Conservation (phyloP, 2,329 filamentous ascomycete genomes). For the Dactylonectria macrodidyma region DNA sequence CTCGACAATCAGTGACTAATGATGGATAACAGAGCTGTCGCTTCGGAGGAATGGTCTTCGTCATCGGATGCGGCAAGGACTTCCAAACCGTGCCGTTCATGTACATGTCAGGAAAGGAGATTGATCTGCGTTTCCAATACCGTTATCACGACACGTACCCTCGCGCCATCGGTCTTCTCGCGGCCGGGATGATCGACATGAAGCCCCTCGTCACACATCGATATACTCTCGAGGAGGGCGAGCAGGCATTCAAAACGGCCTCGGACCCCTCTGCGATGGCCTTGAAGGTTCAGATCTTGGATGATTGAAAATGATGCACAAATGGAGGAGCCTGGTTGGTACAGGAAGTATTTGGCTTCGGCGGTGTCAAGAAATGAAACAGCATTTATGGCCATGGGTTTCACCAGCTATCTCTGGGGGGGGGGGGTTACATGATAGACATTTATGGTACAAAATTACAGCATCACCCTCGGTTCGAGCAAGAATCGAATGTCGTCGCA, state of each 20-base stretch:
- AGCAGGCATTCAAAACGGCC: slow-evolving; percentile 47
- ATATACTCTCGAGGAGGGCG: slow-evolving; percentile 51
- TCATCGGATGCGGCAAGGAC: slow-evolving; percentile 12
- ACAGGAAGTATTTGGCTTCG: too few relatives aligned
- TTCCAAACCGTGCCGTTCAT: slow-evolving; percentile 56
- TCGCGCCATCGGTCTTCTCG: slow-evolving; percentile 57
- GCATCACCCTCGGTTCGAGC: too few relatives aligned
- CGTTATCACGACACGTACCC: slow-evolving; percentile 57
- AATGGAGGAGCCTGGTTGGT: too few relatives aligned
- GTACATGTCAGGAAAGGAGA: slow-evolving; percentile 52
- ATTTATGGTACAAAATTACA: too few relatives aligned
- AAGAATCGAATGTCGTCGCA: too few relatives aligned
- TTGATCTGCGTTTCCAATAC: slow-evolving; percentile 57
- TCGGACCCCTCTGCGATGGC: slow-evolving; percentile 27
- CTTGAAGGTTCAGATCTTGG: slow-evolving; percentile 36
- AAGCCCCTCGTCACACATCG: slow-evolving; percentile 51
- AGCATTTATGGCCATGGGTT: too few relatives aligned
- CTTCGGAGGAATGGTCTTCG: slow-evolving; percentile 56
- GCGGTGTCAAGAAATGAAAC: too few relatives aligned
- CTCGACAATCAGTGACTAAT: neutral
- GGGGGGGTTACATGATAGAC: too few relatives aligned
- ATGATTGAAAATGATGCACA: slow-evolving; percentile 13
- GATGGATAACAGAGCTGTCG: neutral
- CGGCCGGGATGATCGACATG: slow-evolving; percentile 47
- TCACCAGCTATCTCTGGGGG: too few relatives aligned